Evolutionary conservation across 768 basidiomycete genomes (phyloP), one percentile per base, ranked within the genome.

Genomic region (Naganishia vaughanmartiniae): DNA sequence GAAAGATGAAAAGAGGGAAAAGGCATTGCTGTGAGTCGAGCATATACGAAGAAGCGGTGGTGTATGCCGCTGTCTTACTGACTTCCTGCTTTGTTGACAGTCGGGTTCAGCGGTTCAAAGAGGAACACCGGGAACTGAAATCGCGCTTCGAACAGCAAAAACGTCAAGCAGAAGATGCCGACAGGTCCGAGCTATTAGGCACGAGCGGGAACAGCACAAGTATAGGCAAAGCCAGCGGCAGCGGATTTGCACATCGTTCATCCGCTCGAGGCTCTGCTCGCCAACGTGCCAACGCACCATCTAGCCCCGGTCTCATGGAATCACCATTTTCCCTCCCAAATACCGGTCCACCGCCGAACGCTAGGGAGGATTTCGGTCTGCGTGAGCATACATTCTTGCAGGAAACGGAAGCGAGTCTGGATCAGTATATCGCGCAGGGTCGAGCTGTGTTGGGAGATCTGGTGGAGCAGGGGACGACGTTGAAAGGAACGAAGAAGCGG

Each of bases 1-100:
- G 78, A 93, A 98, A 65, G 92, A 91, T 75, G 88, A 91, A 54
- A 98, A 96, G 83, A 89, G 93, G 81, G 95, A 97, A 83, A 98
- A 98, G 83, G 96, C 94, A 0, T 86, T 90, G 78, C 89, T 90
- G 91, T 93, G 75, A 76, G 87, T 82, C 28, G 45, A 39, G 54
- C 21, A n/a, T 15, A 19, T 19, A 30, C 9, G 26, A 30, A 46
- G 7, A 17, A 48, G 51, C 4, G 34, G 17, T 9, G 10, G 14
- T 42, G 42, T 15, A 9, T 15, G 42, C 42, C 14, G 42, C 2
- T 42, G 9, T 15, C 42, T 42, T 42, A 58, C n/a, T 46, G 60
- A 4, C 24, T 11, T 26, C 4, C n/a, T 10, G 10, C 4, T 42
- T 0, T 14, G 26, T 7, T 15, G 7, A 39, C 39, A 63, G 93